Evolutionary conservation across 768 basidiomycete genomes (phyloP), one percentile per base, ranked within the genome.

Genomic region (Chalciporus pseudorubinellus): DNA sequence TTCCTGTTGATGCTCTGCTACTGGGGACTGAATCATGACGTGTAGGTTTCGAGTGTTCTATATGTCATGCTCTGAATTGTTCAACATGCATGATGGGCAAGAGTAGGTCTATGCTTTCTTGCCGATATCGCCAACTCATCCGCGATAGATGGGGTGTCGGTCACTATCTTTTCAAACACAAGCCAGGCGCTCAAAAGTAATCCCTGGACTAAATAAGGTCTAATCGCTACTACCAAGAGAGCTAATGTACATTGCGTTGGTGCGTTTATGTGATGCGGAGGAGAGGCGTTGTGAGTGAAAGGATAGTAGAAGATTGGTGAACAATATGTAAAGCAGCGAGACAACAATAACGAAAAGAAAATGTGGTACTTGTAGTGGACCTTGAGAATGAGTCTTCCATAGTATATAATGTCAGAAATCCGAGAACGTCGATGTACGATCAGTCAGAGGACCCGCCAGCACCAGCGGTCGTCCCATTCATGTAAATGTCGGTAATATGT

Each of bases 31-130:
- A 16, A 36, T 26, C 48, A 14, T 10, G 11, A 20, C 36, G 12
- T 24, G 5, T 51, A 81, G 83, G 53, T 86, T 85, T 64, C 72
- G 85, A 14, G 82, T 87, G 11, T 88, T 88, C 66, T 87, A 84
- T 61, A 76, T 87, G 66, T 83, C 85, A 10, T 85, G 83, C 58
- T 81, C 82, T 1, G 86, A 87, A 62, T 71, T 87, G 44, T 89
- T 87, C 63, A 79, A 71, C 12, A 69, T 82, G 65, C 75, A 85
- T 58, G 63, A 64, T 4, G 85, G 86, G 11, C 74, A 87, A 64
- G 78, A 82, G 76, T 87, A 69, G 4, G 9, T 28, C 26, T 28
- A n/a, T 28, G 26, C 70, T 26, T 24, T 57, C 36, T 29, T 56
- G 60, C 51, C 28, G 59, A 34, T 29, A 19, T 50, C 36, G 42